Base-by-base conservation (phyloP, 1,284 basidiomycete species). In the Ustilago cynodontis region DNA sequence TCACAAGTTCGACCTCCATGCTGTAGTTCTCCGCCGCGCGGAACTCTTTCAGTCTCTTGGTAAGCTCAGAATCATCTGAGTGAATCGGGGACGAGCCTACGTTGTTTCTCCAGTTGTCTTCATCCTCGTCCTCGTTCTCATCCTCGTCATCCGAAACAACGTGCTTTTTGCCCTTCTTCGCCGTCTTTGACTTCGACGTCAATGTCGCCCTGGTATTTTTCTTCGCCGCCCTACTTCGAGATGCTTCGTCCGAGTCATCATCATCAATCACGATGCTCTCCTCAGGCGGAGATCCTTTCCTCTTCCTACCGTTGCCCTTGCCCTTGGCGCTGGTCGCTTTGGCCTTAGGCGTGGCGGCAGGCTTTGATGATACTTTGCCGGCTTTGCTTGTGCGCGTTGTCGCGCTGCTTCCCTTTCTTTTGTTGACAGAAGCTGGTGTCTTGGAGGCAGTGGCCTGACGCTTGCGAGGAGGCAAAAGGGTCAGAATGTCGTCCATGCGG, bases 11-110 rank as follows among this genome's bases (percentile, higher is more conserved):
- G 39, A 50, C 45, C 45, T 71, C 43, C 45, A 76, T 39, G 1
- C 20, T 16, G 29, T 71, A 76, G 14, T 65, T 49, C 14, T 71
- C 65, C 3, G 53, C 61, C 3, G 64, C 57, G 3, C 58, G 56
- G n/a, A 58, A 37, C 65, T 71, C 47, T 54, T 71, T 76, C 52
- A 64, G 47, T 33, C 60, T 33, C 58, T 31, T 67, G 31, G 68
- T 71, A 51, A 58, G 59, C n/a, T 61, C 58, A 47, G 73, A 70
- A 39, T 75, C 72, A 39, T 63, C 60, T 3, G 63, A 65, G 33
- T 65, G 66, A 8, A 70, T 45, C 26, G 47, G 58, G 1, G 71
- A 74, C 26, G 66, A 69, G 14, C 24, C 31, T 14, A 66, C 39
- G 0, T 16, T 16, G 22, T 49, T 50, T 39, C 65, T 54, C 60